phyloP scores from a whole-genome alignment of 2,329 filamentous ascomycete species.

The Cadophora sp. region DNA sequence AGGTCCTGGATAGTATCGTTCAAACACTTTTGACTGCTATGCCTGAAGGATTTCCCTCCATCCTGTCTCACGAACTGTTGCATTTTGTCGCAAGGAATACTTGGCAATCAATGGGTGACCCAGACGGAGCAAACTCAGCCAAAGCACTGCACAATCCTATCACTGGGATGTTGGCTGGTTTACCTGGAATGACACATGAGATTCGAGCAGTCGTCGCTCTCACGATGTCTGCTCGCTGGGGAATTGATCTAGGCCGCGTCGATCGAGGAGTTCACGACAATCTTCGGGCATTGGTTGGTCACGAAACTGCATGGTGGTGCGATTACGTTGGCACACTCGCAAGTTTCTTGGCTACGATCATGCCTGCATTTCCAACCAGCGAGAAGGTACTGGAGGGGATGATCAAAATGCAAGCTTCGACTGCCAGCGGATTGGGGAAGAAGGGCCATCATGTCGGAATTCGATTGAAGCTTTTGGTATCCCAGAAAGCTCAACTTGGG shows the following conservation, averaged over 20 bases:
- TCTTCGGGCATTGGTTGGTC: constrained; percentile 37
- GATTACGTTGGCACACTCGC: constrained; percentile 41
- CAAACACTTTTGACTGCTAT: constrained; percentile 28
- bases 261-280: constrained; percentile 46
- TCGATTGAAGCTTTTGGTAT: constrained; percentile 49
- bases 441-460: constrained; percentile 35
- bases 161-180: constrained; percentile 65
- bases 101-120: constrained; percentile 58
- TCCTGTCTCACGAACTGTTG: constrained; percentile 51
- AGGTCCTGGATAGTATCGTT: constrained; percentile 47
- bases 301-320: constrained; percentile 43
- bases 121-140: constrained; percentile 63
- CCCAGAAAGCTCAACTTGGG: constrained; percentile 19
- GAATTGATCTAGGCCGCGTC: constrained; percentile 59
- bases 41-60: constrained; percentile 42
- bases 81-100: constrained; percentile 56
- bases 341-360: constrained; percentile 28
- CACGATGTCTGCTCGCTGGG: constrained; percentile 77
- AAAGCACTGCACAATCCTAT: constrained; percentile 77
- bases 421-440: constrained; percentile 29
- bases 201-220: constrained; percentile 75
- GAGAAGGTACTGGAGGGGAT: constrained; percentile 4
- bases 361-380: constrained; percentile 30
- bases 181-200: constrained; percentile 77
- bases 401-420: constrained; percentile 11